phyloP scores from a whole-genome alignment of 805 yeast genomes.

The Saturnispora galanensis region DNA sequence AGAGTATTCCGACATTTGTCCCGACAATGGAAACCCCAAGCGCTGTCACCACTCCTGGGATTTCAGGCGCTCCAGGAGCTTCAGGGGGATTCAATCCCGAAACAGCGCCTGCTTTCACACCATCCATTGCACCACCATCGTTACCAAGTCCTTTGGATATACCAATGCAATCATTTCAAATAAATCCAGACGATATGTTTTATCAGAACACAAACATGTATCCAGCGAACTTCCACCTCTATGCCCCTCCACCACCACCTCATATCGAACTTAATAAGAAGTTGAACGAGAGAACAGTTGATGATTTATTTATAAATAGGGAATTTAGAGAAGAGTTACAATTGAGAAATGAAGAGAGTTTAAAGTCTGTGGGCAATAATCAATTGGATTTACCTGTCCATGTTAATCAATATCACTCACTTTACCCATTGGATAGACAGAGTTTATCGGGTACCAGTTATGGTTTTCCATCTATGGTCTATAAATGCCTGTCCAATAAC shows the following conservation, averaged over 20 bases:
- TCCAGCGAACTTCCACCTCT: conserved; percentile 73
- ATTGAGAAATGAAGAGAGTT: conserved; percentile 68
- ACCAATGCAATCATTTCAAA: not conserved
- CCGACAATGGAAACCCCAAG: conserved; percentile 19
- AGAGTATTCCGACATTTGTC: conserved; percentile 39
- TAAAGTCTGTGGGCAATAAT: conserved; percentile 43
- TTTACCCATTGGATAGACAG: conserved; percentile 66
- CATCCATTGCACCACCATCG: conserved; percentile 23
- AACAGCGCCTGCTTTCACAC: conserved; percentile 25
- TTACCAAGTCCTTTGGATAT: conserved; percentile 27
- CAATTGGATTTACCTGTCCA: conserved; percentile 58
- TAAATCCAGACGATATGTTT: conserved; percentile 19
- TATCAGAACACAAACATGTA: conserved; percentile 29
- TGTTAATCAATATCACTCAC: conserved; percentile 74
- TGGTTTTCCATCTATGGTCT: conserved; percentile 52
- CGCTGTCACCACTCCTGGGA: not conserved
- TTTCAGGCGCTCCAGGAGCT: not conserved
- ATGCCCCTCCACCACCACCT: conserved; percentile 85
- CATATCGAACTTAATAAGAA: conserved; percentile 48
- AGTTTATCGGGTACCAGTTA: conserved; percentile 32
- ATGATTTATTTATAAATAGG: conserved; percentile 61
- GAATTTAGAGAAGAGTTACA: conserved; percentile 63
- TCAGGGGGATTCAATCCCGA: conserved; percentile 20
- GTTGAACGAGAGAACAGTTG: conserved; percentile 63
- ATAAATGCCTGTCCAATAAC: conserved; percentile 67